These are phyloP conservation scores for Nothomitra cinnamomea DNA, from an alignment of 2,329 filamentous ascomycete genomes.

Conservation along the genomic window DNA sequence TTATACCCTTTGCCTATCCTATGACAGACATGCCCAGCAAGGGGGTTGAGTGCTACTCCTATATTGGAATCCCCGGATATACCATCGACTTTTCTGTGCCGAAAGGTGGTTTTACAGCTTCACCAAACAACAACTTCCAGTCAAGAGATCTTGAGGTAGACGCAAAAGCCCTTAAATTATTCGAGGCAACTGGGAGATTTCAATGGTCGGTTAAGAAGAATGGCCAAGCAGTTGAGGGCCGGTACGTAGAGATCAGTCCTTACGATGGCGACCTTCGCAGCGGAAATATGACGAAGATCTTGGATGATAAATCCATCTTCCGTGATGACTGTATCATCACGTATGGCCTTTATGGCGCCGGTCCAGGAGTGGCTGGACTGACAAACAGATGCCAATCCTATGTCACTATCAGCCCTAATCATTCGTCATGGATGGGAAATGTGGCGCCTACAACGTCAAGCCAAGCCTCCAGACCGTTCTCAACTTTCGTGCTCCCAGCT, in stretches of 20 bases:
- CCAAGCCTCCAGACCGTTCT: constrained; percentile 25
- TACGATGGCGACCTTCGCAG: constrained; percentile 26
- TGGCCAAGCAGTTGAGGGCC: constrained; percentile 24
- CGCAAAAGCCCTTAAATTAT: not conserved
- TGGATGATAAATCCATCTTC: constrained; percentile 17
- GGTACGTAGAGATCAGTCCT: constrained; percentile 30
- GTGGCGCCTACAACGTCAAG: constrained; percentile 24
- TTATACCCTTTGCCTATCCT: constrained; percentile 16
- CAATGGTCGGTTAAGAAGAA: constrained; percentile 25
- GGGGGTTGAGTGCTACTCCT: constrained; percentile 24
- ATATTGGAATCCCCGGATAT: constrained; percentile 23
- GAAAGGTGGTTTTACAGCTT: constrained; percentile 19
- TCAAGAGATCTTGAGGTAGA: constrained; percentile 24
- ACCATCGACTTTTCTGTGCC: constrained; percentile 30
- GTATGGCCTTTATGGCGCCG: constrained; percentile 34
- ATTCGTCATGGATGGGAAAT: constrained; percentile 27
- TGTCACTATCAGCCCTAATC: constrained; percentile 28
- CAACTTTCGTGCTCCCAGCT: constrained; percentile 27
- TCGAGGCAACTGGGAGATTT: constrained; percentile 23
- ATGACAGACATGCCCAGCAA: constrained; percentile 24
- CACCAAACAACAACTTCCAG: constrained; percentile 31
- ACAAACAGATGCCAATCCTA: constrained; percentile 28
- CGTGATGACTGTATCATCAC: constrained; percentile 23
- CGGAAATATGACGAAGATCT: constrained; percentile 22
- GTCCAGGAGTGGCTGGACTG: constrained; percentile 26